phyloP scores from a whole-genome alignment of 768 basidiomycete species.

The Lactarius vividus region DNA sequence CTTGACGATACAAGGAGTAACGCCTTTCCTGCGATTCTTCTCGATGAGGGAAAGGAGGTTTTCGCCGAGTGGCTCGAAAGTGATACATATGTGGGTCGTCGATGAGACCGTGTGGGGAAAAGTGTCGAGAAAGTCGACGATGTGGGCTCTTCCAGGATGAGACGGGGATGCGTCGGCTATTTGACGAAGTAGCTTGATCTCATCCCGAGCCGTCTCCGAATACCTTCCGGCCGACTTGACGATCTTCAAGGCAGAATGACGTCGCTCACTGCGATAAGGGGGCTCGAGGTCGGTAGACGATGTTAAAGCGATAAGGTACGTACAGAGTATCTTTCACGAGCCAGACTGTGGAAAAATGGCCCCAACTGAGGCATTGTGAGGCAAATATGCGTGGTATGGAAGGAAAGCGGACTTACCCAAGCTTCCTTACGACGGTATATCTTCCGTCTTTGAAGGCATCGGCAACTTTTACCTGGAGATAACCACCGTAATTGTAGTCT shows the following conservation, averaged over 20 bases:
- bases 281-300: constrained; percentile 6
- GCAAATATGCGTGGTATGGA: constrained; percentile 7
- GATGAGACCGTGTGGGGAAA: constrained; percentile 57
- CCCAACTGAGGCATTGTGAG: constrained; percentile 59
- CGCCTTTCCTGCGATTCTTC: constrained; percentile 78
- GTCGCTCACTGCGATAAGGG: constrained; percentile 47
- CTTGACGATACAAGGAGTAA: constrained; percentile 79
- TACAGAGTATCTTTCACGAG: constrained; percentile 76
- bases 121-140: constrained; percentile 89
- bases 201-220: constrained; percentile 94
- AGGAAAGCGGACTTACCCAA: constrained; percentile 56
- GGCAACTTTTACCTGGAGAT: constrained; percentile 58
- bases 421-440: constrained; percentile 84
- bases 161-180: constrained; percentile 67
- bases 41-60: constrained; percentile 72
- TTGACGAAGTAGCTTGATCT: constrained; percentile 86
- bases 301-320: constrained; percentile 35
- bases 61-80: constrained; percentile 84
- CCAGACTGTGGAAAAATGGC: constrained; percentile 95
- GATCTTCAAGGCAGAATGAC: constrained; percentile 90
- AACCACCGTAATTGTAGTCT: constrained; percentile 79
- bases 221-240: constrained; percentile 95
- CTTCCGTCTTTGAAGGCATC: constrained; percentile 83
- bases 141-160: constrained; percentile 75
- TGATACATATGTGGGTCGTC: constrained; percentile 77